Evolutionary conservation across 306 rosid genomes (phyloP).

Genomic region (Prunus mongolica): DNA sequence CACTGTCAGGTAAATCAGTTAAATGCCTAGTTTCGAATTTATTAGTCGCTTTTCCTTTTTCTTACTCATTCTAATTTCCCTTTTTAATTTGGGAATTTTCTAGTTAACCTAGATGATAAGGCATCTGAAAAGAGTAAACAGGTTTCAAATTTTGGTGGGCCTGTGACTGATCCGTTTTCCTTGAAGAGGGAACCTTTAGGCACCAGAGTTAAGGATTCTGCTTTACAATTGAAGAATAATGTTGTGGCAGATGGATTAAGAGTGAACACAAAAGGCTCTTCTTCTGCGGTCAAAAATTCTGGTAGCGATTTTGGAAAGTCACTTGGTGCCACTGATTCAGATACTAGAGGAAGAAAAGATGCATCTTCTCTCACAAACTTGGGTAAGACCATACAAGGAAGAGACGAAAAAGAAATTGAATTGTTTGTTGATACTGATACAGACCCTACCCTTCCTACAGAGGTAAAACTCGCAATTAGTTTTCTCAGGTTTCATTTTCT

Average conservation of each 20-base stretch:
- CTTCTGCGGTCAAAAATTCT: constrained; percentile 38
- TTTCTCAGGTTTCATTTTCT: not conserved
- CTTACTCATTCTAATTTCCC: constrained; percentile 18
- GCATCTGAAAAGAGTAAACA: constrained; percentile 58
- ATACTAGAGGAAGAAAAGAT: constrained; percentile 38
- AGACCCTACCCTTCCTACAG: constrained; percentile 67
- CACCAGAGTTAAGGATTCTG: constrained; percentile 55
- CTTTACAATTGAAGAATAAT: constrained; percentile 47
- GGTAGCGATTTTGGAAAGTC: constrained; percentile 34
- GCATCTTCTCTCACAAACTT: constrained; percentile 38
- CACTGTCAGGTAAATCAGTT: constrained; percentile 73
- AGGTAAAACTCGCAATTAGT: constrained; percentile 41
- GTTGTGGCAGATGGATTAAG: constrained; percentile 42
- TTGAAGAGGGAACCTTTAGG: constrained; percentile 40
- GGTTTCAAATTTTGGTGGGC: constrained; percentile 41
- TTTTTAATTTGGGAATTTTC: constrained; percentile 27
- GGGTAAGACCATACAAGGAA: constrained; percentile 41
- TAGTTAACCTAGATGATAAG: constrained; percentile 63
- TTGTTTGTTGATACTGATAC: constrained; percentile 56
- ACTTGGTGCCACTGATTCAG: constrained; percentile 36
- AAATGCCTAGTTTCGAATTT: constrained; percentile 26
- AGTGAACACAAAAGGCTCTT: constrained; percentile 52
- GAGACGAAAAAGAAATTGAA: constrained; percentile 43
- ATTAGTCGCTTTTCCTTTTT: constrained; percentile 6
- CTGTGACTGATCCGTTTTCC: constrained; percentile 33